Evolutionary conservation across 1,139 yeast species (phyloP), one percentile per base, ranked within the genome.

Genomic region (Arxiozyma slooffiae): DNA sequence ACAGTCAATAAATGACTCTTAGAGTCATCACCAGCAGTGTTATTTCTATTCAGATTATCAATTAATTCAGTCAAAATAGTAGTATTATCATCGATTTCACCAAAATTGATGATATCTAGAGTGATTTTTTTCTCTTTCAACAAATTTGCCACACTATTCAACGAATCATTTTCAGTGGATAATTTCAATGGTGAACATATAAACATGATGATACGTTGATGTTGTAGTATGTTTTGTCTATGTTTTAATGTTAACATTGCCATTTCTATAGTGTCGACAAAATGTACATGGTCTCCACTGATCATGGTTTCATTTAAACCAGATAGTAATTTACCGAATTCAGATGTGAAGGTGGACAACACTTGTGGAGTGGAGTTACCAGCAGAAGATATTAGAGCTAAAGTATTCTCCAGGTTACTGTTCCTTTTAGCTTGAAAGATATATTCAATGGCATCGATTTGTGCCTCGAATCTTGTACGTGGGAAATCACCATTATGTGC

Each of bases 211-310:
- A 94, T 87, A 59, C 98, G 77, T 70, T 90, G 97, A 58, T 81
- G 85, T 66, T 90, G 97, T 9, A 85, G 84, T 69, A 87, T 88
- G 71, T 92, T 89, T 68, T 89, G 96, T 66, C 98, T 88, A 71
- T 92, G 97, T 66, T 89, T 92, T 63, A 92, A 79, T 14, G 97
- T 97, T 63, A 94, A 77, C 46, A 95, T 95, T n/a, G 97, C 98
- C 56, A 92, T 96, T 70, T 90, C 96, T 59, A 92, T 81, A 17
- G 96, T 95, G 47, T 90, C 85, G 38, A 85, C 74, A 54, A 94
- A 75, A 63, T 89, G 88, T 11, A 75, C 66, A 20, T 39, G 37
- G 47, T 75, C 70, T 1, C 97, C 97, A 24, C 75, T 74, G 50
- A 94, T 81, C 59, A 79, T 79, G 24, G 94, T 83, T 48, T 85